Evolutionary conservation across 306 rosid genomes (phyloP).

Genomic region (Cucurbita maxima): DNA sequence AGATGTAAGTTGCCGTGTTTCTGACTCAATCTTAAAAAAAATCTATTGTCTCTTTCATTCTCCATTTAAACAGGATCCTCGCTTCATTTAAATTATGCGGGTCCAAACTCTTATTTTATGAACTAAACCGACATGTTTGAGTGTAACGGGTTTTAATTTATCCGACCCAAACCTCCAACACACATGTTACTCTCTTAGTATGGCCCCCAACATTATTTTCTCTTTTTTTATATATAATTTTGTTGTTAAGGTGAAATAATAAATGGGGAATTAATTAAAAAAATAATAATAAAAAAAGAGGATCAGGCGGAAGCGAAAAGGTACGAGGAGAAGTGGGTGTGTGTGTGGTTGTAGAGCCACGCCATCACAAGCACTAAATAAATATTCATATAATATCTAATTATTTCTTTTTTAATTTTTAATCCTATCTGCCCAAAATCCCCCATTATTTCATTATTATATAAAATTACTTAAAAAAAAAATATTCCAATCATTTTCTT

Average conservation of each 20-base stretch:
- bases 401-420: background rate
- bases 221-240: background rate
- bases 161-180: background rate
- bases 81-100: too few species aligned
- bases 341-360: conserved; percentile 39
- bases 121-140: background rate
- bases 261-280: too few species aligned
- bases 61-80: too few species aligned
- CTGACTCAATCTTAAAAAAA: too few species aligned
- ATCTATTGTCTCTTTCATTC: too few species aligned
- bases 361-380: background rate
- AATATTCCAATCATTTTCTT: background rate
- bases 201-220: background rate
- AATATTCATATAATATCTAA: background rate
- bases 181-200: background rate
- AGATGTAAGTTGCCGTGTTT: too few species aligned
- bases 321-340: conserved; percentile 59
- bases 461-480: too few species aligned
- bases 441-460: background rate
- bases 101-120: too few species aligned
- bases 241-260: too few species aligned
- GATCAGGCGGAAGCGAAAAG: background rate
- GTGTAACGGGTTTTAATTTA: background rate
- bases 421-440: conserved; percentile 23
- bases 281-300: background rate